Base-by-base conservation (phyloP, 495 filamentous ascomycete genomes). In the Neurospora hispaniola region DNA sequence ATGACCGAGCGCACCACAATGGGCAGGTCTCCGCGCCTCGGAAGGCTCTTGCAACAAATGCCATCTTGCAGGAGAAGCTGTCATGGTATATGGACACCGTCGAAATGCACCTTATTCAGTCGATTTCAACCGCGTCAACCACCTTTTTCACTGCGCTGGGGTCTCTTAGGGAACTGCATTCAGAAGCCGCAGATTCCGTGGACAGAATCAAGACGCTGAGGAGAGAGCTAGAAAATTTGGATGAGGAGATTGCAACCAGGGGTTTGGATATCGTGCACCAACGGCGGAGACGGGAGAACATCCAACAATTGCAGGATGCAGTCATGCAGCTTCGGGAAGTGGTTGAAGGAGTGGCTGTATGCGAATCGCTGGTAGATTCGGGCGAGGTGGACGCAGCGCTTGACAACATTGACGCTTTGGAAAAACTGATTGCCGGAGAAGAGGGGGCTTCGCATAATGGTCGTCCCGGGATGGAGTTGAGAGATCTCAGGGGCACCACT, bases 1-100 rank as follows among this genome's bases (percentile, higher is more conserved):
- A 88, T 69, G 89, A 91, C 39, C 85, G 86, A 54, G 85, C 82
- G 39, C 78, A 81, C 9, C 80, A 84, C 18, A 94, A 93, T 82
- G 92, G 91, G n/a, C 84, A 85, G 39, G 81, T 85, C 1, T 73
- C 82, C 5, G 88, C 87, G 38, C 91, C 93, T 41, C 87, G 96
- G 59, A 98, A 97, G 80, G 93, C 92, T 18, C 85, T 99, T 5
- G 94, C 96, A 42, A 97, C 94, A 0, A 99, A 99, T 82, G 96
- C 96, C 1, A 98, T 99, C 66, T 82, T 99, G n/a, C 96, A 99
- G 79, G 96, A 99, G 78, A 99, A 99, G 79, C 86, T 99, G 4
- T 98, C 95, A 2, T 99, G 96, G 96, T 99, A 99, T 77, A 98
- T 99, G 96, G 96, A 99, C 79, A 99, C 96, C 0, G 92, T 99